Conservation (phyloP, 2,329 filamentous ascomycete genomes). For the Microdochium nivale region DNA sequence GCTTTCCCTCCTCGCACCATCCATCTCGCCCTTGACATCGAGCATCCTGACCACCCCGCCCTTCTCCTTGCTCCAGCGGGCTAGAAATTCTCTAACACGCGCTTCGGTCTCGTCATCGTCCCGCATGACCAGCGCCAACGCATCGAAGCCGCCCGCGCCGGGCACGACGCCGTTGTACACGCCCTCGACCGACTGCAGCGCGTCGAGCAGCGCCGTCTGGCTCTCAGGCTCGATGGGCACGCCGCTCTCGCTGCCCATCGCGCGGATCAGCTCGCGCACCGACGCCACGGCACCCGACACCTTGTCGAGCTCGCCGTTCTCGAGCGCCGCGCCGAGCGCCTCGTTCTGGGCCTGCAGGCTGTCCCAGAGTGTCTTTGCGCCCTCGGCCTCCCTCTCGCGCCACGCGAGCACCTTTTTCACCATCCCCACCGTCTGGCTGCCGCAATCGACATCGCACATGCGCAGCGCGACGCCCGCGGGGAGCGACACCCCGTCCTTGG, state of each 20-base stretch:
- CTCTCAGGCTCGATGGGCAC: slow-evolving; percentile 84
- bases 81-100: slow-evolving; percentile 53
- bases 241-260: slow-evolving; percentile 64
- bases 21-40: slow-evolving; percentile 24
- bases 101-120: slow-evolving; percentile 59
- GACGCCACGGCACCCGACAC: slow-evolving; percentile 37
- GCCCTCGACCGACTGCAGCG: slow-evolving; percentile 61
- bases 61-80: slow-evolving; percentile 52
- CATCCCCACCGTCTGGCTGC: slow-evolving; percentile 90
- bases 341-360: slow-evolving; percentile 69
- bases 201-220: slow-evolving; percentile 80
- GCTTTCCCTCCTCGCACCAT: slow-evolving; percentile 18
- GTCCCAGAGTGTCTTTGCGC: slow-evolving; percentile 66
- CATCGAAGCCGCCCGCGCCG: slow-evolving; percentile 90
- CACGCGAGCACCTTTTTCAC: slow-evolving; percentile 85
- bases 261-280: slow-evolving; percentile 56
- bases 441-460: slow-evolving; percentile 95
- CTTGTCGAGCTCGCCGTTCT: slow-evolving; percentile 32
- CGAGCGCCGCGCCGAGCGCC: slow-evolving; percentile 56
- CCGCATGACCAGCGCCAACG: slow-evolving; percentile 69
- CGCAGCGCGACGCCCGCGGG: slow-evolving; percentile 68
- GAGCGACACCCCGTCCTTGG: slow-evolving; percentile 60
- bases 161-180: slow-evolving; percentile 90
- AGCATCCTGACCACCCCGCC: slow-evolving; percentile 60
- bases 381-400: slow-evolving; percentile 55